Evolutionary conservation across 176 grass and related monocot genomes (phyloP), one percentile per base, ranked within the genome.

Genomic region (Cenchrus purpureus): DNA sequence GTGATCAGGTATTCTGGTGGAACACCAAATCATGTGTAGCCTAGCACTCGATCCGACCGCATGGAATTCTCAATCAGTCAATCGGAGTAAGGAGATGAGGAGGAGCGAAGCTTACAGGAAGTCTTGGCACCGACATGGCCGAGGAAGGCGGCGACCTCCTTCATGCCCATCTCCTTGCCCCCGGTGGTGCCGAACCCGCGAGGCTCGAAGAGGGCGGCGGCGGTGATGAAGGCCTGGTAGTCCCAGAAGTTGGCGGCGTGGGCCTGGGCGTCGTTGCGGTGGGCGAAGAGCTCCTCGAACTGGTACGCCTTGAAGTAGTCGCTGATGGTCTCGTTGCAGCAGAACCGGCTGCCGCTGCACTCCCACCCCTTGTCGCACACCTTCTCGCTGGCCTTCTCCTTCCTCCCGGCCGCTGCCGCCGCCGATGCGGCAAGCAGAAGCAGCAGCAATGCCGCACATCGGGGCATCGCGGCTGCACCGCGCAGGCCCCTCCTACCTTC

Each of bases 271-370:
- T 58, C 49, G 76, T 98, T 88, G 79, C 95, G 86, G 19, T 91
- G 86, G 95, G 90, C 51, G 92, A 98, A 98, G 82, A 98, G 89
- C 48, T 93, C 60, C 76, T 98, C 92, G 82, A 98, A 98, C 85
- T 98, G 89, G 87, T 93, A 85, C 4, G 74, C 85, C 87, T 90
- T 90, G 91, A 98, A 98, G 89, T 80, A 98, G 71, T 95, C 92
- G 12, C 79, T 78, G 82, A 95, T 87, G 79, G 92, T 98, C 37
- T 88, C 90, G 68, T 93, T 95, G 81, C 95, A 98, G 91, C 95
- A 98, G 84, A 87, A 98, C 5, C 66, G 81, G 89, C 91, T 95
- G 70, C 80, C 86, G 74, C 82, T 93, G 82, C 95, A 98, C 75
- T 98, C 95, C 95, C 95, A 93, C 61, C 91, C 92, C 73, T 90